Evolutionary conservation across 257 asterid genomes (phyloP), one percentile per base, ranked within the genome.

Genomic region (Orobanche coerulescens): DNA sequence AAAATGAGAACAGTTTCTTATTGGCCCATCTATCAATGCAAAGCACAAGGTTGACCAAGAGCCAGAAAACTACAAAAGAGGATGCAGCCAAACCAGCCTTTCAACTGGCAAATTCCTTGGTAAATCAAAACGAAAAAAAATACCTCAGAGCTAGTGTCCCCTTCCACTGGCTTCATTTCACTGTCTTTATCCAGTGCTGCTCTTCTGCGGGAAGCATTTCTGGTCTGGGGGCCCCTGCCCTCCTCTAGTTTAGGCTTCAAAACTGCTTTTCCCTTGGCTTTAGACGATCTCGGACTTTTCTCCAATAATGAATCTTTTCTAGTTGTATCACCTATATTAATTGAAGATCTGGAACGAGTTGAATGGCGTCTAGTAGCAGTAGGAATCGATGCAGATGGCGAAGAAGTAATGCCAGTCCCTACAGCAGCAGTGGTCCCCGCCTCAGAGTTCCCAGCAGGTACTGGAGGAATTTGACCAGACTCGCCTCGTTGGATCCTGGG

Each of bases 191-290:
- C 97, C 59, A 83, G 24, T 70, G 96, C 88, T 56, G 95, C 95
- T 62, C 83, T 79, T 80, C 90, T 77, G 14, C 93, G 90, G 53
- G 91, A 57, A 66, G 95, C 84, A 68, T 83, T 93, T 78, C 99
- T 78, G 12, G 97, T 93, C 73, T 83, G 96, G 20, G 97, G 94
- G 4, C 95, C 95, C 70, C 75, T 83, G 46, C 88, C 84, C 76
- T 80, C 94, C 70, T 93, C 97, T 58, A 70, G 86, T 39, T 70
- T 75, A 6, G 90, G 79, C 75, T 89, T 89, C 74, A 83, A 63
- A 52, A 93, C 88, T 46, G 96, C 97, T 75, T 93, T 93, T 3
- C 97, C 99, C 79, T 89, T 93, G 40, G 92, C 95, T 73, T 86
- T 93, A 13, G 72, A 76, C 2, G 83, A 84, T 69, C 83, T 80